phyloP scores from a whole-genome alignment of 441 rosid species.

The Dalechampia spathulata region DNA sequence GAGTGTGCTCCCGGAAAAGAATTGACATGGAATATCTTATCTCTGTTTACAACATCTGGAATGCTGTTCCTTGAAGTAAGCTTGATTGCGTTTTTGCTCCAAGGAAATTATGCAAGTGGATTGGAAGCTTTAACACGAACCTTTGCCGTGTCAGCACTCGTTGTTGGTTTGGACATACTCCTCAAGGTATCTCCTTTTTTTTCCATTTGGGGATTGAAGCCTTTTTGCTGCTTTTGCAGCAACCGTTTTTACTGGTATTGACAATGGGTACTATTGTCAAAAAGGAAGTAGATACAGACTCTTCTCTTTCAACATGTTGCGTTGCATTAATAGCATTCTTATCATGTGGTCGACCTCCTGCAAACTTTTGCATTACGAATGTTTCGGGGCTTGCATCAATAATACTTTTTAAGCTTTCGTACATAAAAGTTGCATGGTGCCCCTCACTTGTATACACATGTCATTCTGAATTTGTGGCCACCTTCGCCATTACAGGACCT shows the following conservation, averaged over 20 bases:
- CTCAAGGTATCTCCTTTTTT: constrained; percentile 55
- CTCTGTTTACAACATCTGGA: constrained; percentile 78
- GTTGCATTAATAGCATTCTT: too few relatives aligned
- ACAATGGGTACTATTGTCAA: neutral
- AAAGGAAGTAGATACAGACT: neutral
- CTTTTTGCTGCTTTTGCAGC: constrained; percentile 1
- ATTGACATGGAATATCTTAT: constrained; percentile 67
- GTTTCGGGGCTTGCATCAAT: neutral
- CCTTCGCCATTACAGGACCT: neutral
- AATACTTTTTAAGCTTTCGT: too few relatives aligned
- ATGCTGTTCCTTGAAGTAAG: constrained; percentile 93
- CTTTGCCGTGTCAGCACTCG: constrained; percentile 60
- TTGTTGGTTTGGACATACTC: constrained; percentile 70
- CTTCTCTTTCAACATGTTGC: too few relatives aligned
- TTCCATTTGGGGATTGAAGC: neutral
- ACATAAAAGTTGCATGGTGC: too few relatives aligned
- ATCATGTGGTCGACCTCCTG: too few relatives aligned
- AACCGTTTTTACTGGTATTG: too few relatives aligned
- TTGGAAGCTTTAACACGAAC: constrained; percentile 68
- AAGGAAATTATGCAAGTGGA: constrained; percentile 82
- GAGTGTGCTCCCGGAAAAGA: constrained; percentile 76
- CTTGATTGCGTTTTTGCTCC: constrained; percentile 85
- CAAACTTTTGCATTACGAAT: too few relatives aligned
- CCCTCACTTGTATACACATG: too few relatives aligned
- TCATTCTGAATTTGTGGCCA: too few relatives aligned